Evolutionary conservation across 140 eudicot genomes (phyloP), one percentile per base, ranked within the genome.

Genomic region (Flaveria floridana): DNA sequence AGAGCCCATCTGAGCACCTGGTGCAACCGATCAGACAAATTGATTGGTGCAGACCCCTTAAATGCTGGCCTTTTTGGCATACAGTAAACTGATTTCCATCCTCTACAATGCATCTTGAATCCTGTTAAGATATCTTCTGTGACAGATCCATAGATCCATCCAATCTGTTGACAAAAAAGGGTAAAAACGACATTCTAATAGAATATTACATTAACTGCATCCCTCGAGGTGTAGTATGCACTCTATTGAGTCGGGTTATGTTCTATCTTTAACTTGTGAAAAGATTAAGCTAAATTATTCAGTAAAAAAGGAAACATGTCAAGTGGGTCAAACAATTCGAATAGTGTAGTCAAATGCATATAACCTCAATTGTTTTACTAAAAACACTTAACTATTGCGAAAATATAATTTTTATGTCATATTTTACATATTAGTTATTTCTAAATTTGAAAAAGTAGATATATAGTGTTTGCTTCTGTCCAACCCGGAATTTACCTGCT

Each of bases 1-100:
- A 91, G 92, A 85, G 97, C 97, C 97, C 97, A 91, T 66, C 97
- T 85, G 73, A 88, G 85, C 70, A 91, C 97, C 75, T 91, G 97
- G 80, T 91, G 97, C 96, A 91, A 78, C 85, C 96, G 71, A 50
- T 91, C 97, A 10, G 97, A 88, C 70, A 91, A 72, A 78, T 91
- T 91, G 74, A 91, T 91, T 11, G 97, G 97, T 12, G 97, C 96
- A 16, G 97, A 91, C 76, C 97, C 97, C 68, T 91, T 91, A 25
- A 91, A 91, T 7, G 92, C 92, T 2, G 97, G 82, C 63, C 97
- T 85, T 76, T 88, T 88, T 12, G 97, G 97, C 73, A 78, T 82
- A 72, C 97, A 91, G 73, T 91, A 91, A 51, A 91, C 95, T 16
- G 97, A 91, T 18, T 85, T 91, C 97, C 97, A 91, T 20, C 97